Evolutionary conservation across 2,329 filamentous ascomycete species (phyloP), one percentile per base, ranked within the genome.

Genomic region (Hortaea werneckii): DNA sequence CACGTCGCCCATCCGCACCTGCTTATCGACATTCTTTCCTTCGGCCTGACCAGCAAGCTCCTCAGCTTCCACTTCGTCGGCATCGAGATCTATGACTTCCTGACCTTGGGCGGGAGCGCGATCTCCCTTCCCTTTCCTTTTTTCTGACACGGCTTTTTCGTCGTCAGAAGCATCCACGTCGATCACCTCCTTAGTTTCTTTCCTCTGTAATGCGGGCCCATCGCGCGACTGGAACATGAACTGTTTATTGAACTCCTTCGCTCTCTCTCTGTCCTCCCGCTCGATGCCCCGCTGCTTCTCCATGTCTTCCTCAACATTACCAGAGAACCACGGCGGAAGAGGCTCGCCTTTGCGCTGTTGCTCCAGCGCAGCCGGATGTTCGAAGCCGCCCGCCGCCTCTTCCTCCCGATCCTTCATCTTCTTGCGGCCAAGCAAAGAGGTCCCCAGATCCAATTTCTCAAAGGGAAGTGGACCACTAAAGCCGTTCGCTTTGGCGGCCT

Each of bases 381-480:
- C 76, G 56, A 88, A 87, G 0, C 83, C 84, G 20, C 83, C 83
- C 34, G 78, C 75, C 49, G 70, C 64, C 5, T 77, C 74, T 43
- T 76, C 70, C 47, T 76, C 67, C 43, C 69, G 68, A 53, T 65
- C 72, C 57, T 70, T 70, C 68, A 68, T 73, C 55, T 70, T 77
- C 63, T 70, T 76, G 62, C 67, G 74, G 28, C 68, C 71, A 10
- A 69, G 62, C 8, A 70, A 64, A 32, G 78, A 82, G 43, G 78
- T 81, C 39, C 84, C 80, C 1, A 95, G 73, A 59, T 87, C 75
- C 5, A 83, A 67, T 42, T 76, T 90, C 55, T 95, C 88, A 58
- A 98, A 98, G 0, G 92, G 92, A 5, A 98, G 66, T 0, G 89
- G 87, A 0, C 90, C 90, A 53, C 79, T 78, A 58, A 94, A 85